These are phyloP conservation scores for Rachicladosporium sp. DNA, from an alignment of 2,329 filamentous ascomycete genomes.

Conservation along the genomic window DNA sequence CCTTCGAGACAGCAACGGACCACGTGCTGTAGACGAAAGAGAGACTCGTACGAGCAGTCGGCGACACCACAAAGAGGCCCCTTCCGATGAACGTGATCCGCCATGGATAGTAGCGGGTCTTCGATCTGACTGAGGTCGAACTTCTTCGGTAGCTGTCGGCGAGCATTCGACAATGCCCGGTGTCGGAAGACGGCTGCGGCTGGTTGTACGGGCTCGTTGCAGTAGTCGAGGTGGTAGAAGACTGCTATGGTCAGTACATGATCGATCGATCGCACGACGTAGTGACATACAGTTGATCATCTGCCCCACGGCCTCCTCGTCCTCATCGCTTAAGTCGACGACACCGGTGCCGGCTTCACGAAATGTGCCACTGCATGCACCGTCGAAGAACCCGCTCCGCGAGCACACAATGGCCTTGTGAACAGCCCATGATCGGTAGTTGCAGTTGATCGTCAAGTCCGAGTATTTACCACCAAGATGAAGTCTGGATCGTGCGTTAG, in stretches of 20 bases:
- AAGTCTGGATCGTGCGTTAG: slow-evolving; percentile 18
- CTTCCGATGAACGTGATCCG: slow-evolving; percentile 9
- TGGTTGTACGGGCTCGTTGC: slow-evolving; percentile 16
- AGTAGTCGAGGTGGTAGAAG: slow-evolving; percentile 28
- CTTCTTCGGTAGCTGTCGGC: slow-evolving; percentile 18
- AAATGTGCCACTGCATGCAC: slow-evolving; percentile 25
- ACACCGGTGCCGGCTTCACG: slow-evolving; percentile 22
- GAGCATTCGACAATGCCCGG: slow-evolving; percentile 15
- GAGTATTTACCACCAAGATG: slow-evolving; percentile 31
- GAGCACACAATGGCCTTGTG: slow-evolving; percentile 38
- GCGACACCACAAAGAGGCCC: slow-evolving; percentile 4
- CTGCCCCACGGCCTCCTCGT: slow-evolving; percentile 26
- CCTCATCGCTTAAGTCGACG: slow-evolving; percentile 27
- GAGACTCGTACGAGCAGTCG: slow-evolving; percentile 1
- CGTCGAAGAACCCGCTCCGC: slow-evolving; percentile 34
- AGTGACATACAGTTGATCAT: slow-evolving; percentile 26
- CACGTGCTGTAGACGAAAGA: slow-evolving; percentile 17
- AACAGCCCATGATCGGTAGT: slow-evolving; percentile 33
- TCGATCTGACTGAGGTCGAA: slow-evolving; percentile 23
- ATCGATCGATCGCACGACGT: too few relatives aligned
- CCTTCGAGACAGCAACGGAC: slow-evolving; percentile 17
- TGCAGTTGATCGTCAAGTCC: slow-evolving; percentile 37
- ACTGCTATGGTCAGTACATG: slow-evolving; percentile 12
- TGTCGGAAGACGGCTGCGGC: slow-evolving; percentile 22
- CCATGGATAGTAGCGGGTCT: slow-evolving; percentile 25